phyloP scores from a whole-genome alignment of 352 stramenopile species.

The Phytophthora fragariae region DNA sequence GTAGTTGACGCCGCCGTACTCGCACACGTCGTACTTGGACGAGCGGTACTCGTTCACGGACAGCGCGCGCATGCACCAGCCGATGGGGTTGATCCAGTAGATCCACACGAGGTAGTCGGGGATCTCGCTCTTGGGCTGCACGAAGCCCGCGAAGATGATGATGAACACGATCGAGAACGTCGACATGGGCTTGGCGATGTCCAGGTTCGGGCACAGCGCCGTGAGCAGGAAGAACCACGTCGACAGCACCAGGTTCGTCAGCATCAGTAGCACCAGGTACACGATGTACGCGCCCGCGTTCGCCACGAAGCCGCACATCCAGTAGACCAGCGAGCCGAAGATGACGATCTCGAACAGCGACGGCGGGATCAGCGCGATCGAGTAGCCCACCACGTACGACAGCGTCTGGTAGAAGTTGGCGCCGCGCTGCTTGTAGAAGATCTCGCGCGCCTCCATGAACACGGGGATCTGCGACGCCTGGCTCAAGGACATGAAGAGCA shows the following conservation, averaged over 20 bases:
- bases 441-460: slow-evolving; percentile 23
- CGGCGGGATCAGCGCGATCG: slow-evolving; percentile 45
- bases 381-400: slow-evolving; percentile 20
- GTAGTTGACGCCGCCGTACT: slow-evolving; percentile 47
- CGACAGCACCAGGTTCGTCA: slow-evolving; percentile 47
- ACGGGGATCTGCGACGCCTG: slow-evolving; percentile 19
- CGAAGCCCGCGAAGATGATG: slow-evolving; percentile 55
- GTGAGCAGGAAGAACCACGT: slow-evolving; percentile 49
- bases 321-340: slow-evolving; percentile 82
- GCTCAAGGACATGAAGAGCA: slow-evolving; percentile 23
- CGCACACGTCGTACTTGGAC: slow-evolving; percentile 38
- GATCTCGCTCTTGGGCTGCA: slow-evolving; percentile 46
- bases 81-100: slow-evolving; percentile 55
- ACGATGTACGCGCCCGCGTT: slow-evolving; percentile 36
- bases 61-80: slow-evolving; percentile 52
- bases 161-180: slow-evolving; percentile 41
- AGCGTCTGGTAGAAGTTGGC: slow-evolving; percentile 20
- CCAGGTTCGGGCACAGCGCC: slow-evolving; percentile 24
- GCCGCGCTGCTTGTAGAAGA: slow-evolving; percentile 22
- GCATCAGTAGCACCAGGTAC: slow-evolving; percentile 42
- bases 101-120: slow-evolving; percentile 48
- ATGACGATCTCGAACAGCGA: slow-evolving; percentile 61
- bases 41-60: slow-evolving; percentile 54
- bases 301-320: slow-evolving; percentile 65
- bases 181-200: slow-evolving; percentile 40